These are phyloP conservation scores for Trematosphaeria pertusa DNA, from an alignment of 2,329 filamentous ascomycete species.

Conservation along the genomic window DNA sequence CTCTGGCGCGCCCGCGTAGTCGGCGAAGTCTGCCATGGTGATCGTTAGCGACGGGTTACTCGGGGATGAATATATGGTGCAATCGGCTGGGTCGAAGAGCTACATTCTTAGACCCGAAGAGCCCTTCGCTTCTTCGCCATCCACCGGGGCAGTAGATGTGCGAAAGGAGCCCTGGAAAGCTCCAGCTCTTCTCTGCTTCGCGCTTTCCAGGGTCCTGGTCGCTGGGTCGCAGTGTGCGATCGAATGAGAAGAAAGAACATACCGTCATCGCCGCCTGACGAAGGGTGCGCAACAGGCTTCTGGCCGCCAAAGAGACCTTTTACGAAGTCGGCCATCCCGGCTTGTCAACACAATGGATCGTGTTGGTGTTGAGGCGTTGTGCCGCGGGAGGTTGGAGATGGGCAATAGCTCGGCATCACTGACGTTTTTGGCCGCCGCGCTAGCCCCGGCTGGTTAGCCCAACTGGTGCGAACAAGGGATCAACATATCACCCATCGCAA, in stretches of 20 bases:
- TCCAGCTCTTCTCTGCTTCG: too few relatives aligned
- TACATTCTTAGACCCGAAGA: too few relatives aligned
- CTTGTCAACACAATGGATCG: constrained; percentile 26
- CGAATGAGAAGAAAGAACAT: constrained; percentile 41
- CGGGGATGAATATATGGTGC: too few relatives aligned
- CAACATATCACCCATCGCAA: too few relatives aligned
- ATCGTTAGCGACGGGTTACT: constrained; percentile 12
- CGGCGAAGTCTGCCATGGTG: constrained; percentile 77
- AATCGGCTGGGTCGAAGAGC: too few relatives aligned
- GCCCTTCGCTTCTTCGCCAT: too few relatives aligned
- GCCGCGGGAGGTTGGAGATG: constrained; percentile 12
- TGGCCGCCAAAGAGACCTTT: constrained; percentile 74
- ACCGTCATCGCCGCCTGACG: constrained; percentile 69
- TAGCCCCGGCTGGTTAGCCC: too few relatives aligned
- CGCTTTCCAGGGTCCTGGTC: constrained; percentile 14
- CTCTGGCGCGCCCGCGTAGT: constrained; percentile 82
- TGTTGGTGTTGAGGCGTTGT: constrained; percentile 9
- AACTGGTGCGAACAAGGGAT: too few relatives aligned
- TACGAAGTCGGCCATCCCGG: constrained; percentile 60
- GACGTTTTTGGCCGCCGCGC: constrained; percentile 27
- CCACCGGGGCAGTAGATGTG: too few relatives aligned
- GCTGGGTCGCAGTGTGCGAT: constrained; percentile 19
- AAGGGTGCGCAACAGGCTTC: constrained; percentile 63
- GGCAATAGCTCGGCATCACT: constrained; percentile 29
- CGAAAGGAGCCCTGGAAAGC: too few relatives aligned